Evolutionary conservation across 495 filamentous ascomycete genomes (phyloP).

Genomic region (Penicillium riverlandense): DNA sequence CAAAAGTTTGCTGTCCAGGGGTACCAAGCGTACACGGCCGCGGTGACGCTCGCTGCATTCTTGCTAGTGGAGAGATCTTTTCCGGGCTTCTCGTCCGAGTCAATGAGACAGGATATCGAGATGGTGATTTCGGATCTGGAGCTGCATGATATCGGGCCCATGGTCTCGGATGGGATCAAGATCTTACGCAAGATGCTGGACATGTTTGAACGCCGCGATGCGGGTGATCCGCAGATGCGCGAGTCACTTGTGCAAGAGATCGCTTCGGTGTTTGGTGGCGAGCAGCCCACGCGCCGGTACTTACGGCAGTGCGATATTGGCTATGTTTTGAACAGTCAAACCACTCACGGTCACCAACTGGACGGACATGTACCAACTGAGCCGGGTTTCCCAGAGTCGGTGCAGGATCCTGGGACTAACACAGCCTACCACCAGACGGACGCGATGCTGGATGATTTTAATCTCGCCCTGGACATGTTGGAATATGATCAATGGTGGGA

Average conservation of each 20-base stretch:
- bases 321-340: too few relatives aligned
- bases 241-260: not conserved
- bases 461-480: not conserved
- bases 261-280: constrained; percentile 6
- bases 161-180: constrained; percentile 1
- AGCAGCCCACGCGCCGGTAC: constrained; percentile 3
- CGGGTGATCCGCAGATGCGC: too few relatives aligned
- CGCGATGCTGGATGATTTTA: not conserved
- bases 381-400: too few relatives aligned
- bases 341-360: too few relatives aligned
- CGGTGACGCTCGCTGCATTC: too few relatives aligned
- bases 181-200: too few relatives aligned
- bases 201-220: too few relatives aligned
- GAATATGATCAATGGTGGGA: not conserved
- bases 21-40: not conserved
- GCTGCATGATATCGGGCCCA: constrained; percentile 1
- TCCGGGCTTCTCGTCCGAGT: constrained; percentile 5
- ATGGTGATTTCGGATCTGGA: constrained; percentile 8
- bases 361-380: too few relatives aligned
- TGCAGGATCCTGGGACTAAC: too few relatives aligned
- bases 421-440: not conserved
- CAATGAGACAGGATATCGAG: constrained; percentile 4
- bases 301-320: not conserved
- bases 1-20: constrained; percentile 1
- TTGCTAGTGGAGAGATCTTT: constrained; percentile 4